phyloP scores from a whole-genome alignment of 208 protist species.

The Leishmania gerbilli region DNA sequence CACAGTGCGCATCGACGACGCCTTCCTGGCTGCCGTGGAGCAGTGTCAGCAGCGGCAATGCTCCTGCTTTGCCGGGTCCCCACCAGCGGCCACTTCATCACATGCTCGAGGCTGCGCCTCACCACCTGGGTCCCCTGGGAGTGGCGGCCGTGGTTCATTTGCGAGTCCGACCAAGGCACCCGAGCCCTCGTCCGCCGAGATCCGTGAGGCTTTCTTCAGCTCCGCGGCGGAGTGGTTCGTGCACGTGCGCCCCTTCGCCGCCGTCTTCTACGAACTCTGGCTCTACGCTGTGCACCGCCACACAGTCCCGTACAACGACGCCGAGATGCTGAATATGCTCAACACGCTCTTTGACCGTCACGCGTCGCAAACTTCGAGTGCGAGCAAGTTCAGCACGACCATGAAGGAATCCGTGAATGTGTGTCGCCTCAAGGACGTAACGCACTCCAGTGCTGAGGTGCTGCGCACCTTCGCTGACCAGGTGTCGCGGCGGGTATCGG shows the following conservation, averaged over 20 bases:
- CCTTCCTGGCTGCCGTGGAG: conserved; percentile 41
- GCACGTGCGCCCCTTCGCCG: conserved; percentile 55
- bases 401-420: conserved; percentile 57
- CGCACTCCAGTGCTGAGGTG: conserved; percentile 42
- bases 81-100: background rate
- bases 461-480: conserved; percentile 40
- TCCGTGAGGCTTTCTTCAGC: conserved; percentile 53
- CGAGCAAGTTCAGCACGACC: conserved; percentile 42
- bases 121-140: background rate
- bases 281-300: conserved; percentile 58
- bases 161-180: background rate
- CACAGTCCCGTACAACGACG: conserved; percentile 34
- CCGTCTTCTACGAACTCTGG: conserved; percentile 64
- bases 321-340: conserved; percentile 36
- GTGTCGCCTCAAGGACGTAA: conserved; percentile 61
- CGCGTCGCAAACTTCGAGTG: conserved; percentile 34
- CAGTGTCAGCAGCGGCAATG: conserved; percentile 29
- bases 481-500: conserved; percentile 32
- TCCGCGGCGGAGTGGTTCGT: conserved; percentile 77
- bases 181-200: conserved; percentile 19
- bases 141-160: background rate
- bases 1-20: conserved; percentile 50
- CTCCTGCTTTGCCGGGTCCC: background rate
- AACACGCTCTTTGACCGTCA: conserved; percentile 58
- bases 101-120: background rate